phyloP scores from a whole-genome alignment of 495 filamentous ascomycete genomes.

The Bathelium albidoporum region DNA sequence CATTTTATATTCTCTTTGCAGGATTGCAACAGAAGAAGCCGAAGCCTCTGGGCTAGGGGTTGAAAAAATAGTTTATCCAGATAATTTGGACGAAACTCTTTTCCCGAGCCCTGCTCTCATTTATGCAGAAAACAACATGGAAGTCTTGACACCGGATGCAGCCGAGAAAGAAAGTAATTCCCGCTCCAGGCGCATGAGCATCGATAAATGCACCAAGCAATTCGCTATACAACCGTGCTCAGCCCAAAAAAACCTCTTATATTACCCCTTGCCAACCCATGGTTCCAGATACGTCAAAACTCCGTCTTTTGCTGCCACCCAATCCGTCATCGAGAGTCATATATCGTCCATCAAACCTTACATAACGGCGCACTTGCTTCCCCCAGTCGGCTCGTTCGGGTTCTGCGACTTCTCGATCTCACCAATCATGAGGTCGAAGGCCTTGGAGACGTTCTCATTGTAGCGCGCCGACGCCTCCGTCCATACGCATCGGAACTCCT shows the following conservation, averaged over 20 bases:
- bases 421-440: slow-evolving; percentile 89
- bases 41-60: too few species aligned
- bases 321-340: not conserved
- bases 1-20: too few species aligned
- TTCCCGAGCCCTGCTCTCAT: too few species aligned
- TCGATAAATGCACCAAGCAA: not conserved
- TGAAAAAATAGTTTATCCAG: too few species aligned
- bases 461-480: slow-evolving; percentile 91
- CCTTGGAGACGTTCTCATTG: slow-evolving; percentile 83
- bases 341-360: slow-evolving; percentile 34
- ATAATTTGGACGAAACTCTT: too few species aligned
- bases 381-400: slow-evolving; percentile 68
- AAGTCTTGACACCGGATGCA: too few species aligned
- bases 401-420: slow-evolving; percentile 94
- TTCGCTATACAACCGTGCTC: not conserved
- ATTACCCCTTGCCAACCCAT: too few species aligned
- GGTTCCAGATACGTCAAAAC: too few species aligned
- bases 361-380: slow-evolving; percentile 78
- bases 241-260: not conserved
- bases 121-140: too few species aligned
- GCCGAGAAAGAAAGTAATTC: too few species aligned
- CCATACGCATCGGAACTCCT: slow-evolving; percentile 84
- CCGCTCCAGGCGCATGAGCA: too few species aligned
- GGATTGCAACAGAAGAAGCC: too few species aligned
- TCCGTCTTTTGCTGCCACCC: not conserved